Evolutionary conservation across 2,329 filamentous ascomycete genomes (phyloP), one percentile per base, ranked within the genome.

Genomic region (Colletotrichum sp.): DNA sequence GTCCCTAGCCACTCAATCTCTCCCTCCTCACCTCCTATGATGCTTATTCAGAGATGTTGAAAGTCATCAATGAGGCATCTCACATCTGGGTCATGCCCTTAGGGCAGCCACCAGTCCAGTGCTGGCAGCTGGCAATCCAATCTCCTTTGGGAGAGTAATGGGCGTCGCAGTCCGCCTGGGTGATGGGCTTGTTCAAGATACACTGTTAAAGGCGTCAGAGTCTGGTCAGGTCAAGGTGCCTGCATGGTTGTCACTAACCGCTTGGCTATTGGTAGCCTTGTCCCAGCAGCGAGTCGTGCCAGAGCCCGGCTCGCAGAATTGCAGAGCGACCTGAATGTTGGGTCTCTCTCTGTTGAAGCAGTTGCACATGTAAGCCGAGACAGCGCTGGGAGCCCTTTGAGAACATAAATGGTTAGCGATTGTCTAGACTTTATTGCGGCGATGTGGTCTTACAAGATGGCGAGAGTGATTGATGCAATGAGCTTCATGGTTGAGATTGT

Each of bases 371-470:
- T 48, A 48, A 10, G 43, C 43, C 43, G 43, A 21, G 1, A 48
- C n/a, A 12, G n/a, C 43, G n/a, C n/a, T 21, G 5, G 18, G n/a
- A 10, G 43, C 43, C 43, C 43, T 48, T 48, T 13, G 18, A 48
- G 38, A 5, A n/a, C 5, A n/a, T 12, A 21, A n/a, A 6, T 13
- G 18, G n/a, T 48, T 12, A 48, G n/a, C 43, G 10, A 21, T 1
- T 21, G 10, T 6, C 0, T 48, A 7, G 5, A 7, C 10, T 6
- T 48, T 0, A 48, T 21, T 48, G n/a, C 43, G 0, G n/a, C 1
- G 18, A 48, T 48, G n/a, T 48, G 9, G 10, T 48, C 43, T 48
- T 48, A 48, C 43, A 21, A 48, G 5, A 48, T 48, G 43, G n/a
- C 43, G 43, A 48, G 43, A 48, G n/a, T 48, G 43, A 13, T 48